Evolutionary conservation across 225 moss, liverwort and hornwort species (phyloP).

Genomic region (Sphagnum tenellum): DNA sequence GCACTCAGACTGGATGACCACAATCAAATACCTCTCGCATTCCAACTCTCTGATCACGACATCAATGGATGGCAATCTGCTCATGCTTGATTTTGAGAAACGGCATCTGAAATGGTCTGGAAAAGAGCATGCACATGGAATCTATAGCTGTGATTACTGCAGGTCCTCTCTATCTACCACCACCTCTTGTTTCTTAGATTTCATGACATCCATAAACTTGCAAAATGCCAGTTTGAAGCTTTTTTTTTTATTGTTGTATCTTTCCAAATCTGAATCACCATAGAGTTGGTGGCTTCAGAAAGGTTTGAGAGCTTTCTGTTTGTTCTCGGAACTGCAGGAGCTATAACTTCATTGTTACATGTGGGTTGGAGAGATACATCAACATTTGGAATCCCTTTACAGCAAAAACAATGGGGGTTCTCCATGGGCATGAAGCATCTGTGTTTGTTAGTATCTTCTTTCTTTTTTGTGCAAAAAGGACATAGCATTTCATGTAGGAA

Average conservation of each 20-base stretch:
- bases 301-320: no score
- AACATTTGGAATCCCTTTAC: slow-evolving; percentile 99
- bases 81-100: slow-evolving; percentile 89
- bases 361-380: slow-evolving; percentile 87
- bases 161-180: slow-evolving; percentile 27
- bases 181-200: background rate
- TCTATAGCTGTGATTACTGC: slow-evolving; percentile 75
- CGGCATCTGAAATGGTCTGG: slow-evolving; percentile 68
- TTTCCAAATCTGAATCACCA: no score
- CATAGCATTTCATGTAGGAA: no score
- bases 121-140: slow-evolving; percentile 76
- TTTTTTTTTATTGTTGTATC: no score
- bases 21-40: slow-evolving; percentile 67
- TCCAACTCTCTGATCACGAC: slow-evolving; percentile 79
- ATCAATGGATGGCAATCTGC: slow-evolving; percentile 70
- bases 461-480: no score
- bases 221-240: no score
- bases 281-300: no score
- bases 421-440: slow-evolving; percentile 92
- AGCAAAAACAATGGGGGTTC: slow-evolving; percentile 68
- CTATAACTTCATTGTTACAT: slow-evolving; percentile 93
- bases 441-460: slow-evolving; percentile 29
- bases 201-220: no score
- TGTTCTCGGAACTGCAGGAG: slow-evolving; percentile 28
- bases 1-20: slow-evolving; percentile 85